phyloP scores from a whole-genome alignment of 2,329 filamentous ascomycete species.

The Venturia oleaginea region DNA sequence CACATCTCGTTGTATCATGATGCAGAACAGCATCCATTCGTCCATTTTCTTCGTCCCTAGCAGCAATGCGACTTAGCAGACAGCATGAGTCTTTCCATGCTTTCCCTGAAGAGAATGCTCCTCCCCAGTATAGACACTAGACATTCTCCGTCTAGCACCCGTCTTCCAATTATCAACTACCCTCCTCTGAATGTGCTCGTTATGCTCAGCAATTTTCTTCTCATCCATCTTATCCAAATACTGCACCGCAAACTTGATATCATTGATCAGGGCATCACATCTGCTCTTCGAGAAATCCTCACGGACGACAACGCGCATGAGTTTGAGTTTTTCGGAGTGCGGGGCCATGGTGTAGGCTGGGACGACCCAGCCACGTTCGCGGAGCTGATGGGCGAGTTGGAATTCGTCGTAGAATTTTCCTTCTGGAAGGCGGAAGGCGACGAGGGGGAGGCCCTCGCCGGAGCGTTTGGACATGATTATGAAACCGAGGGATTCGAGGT shows the following conservation, averaged over 20 bases:
- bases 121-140: conserved; percentile 53
- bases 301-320: conserved; percentile 84
- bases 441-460: conserved; percentile 75
- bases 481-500: conserved; percentile 69
- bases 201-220: conserved; percentile 59
- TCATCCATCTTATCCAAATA: conserved; percentile 66
- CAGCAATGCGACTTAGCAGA: conserved; percentile 50
- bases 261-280: conserved; percentile 67
- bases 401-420: conserved; percentile 47
- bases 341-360: conserved; percentile 87
- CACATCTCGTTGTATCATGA: background rate
- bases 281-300: conserved; percentile 82
- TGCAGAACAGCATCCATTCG: background rate
- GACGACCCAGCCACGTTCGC: conserved; percentile 83
- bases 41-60: too few species aligned
- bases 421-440: conserved; percentile 71
- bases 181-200: conserved; percentile 42
- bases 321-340: conserved; percentile 71
- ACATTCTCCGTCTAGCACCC: conserved; percentile 2
- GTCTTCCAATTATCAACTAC: conserved; percentile 9
- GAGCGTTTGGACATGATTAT: conserved; percentile 75
- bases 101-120: conserved; percentile 83
- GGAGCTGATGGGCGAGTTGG: conserved; percentile 66
- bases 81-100: conserved; percentile 78
- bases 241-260: conserved; percentile 69